Evolutionary conservation across 345 rosid genomes (phyloP).

Genomic region (Trapa incisa): DNA sequence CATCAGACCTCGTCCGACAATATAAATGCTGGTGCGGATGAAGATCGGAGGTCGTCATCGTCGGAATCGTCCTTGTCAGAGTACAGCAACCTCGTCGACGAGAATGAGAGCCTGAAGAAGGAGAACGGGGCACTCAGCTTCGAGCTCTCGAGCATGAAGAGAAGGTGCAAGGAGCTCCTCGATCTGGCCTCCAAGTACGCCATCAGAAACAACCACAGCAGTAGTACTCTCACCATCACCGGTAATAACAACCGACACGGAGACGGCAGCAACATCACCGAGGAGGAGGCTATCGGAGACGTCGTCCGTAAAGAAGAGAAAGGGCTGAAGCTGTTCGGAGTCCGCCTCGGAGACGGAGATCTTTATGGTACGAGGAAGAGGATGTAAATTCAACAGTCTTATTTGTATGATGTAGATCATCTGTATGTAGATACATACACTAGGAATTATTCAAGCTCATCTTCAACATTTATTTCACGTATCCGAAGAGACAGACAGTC

Average conservation of each 20-base stretch:
- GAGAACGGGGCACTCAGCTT: slow-evolving; percentile 59
- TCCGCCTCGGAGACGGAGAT: slow-evolving; percentile 45
- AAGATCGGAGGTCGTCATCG: slow-evolving; percentile 53
- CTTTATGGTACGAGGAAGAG: slow-evolving; percentile 36
- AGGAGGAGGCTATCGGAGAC: slow-evolving; percentile 18
- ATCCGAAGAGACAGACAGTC: no score
- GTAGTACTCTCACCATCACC: no score
- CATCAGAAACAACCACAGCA: background rate
- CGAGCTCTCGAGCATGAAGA: slow-evolving; percentile 72
- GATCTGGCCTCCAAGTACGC: slow-evolving; percentile 31
- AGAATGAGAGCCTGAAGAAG: slow-evolving; percentile 70
- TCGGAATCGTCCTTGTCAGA: slow-evolving; percentile 59
- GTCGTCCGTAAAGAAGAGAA: slow-evolving; percentile 12
- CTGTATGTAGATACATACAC: no score
- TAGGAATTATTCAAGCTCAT: no score
- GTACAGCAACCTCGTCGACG: slow-evolving; percentile 47
- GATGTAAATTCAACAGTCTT: slow-evolving; percentile 5
- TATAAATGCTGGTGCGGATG: slow-evolving; percentile 6
- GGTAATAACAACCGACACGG: no score
- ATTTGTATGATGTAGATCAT: no score
- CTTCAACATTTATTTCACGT: no score
- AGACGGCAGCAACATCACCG: slow-evolving; percentile 27
- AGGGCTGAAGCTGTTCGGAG: slow-evolving; percentile 74
- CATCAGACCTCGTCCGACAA: background rate
- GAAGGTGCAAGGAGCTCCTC: slow-evolving; percentile 65